Base-by-base conservation (phyloP, 1,139 yeast genomes). In the Lodderomyces pseudojiufengensis region DNA sequence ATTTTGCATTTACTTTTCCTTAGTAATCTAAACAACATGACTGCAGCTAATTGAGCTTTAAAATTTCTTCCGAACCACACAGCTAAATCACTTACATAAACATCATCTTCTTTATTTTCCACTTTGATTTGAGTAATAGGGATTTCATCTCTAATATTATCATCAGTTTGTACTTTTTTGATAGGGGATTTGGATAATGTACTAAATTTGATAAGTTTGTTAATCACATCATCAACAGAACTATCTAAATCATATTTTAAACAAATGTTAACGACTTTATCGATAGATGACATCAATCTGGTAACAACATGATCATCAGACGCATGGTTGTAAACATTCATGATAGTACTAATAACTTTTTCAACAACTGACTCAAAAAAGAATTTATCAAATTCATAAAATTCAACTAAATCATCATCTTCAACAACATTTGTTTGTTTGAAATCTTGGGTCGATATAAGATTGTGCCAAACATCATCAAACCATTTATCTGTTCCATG, bases 391-490 rank as follows among this genome's bases (percentile, higher is more conserved):
- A 82, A 85, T 27, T 64, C 63, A 42, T 67, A 59, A 16, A 64
- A 44, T 23, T 58, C 52, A 9, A 9, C 3, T n/a, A 44, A 46
- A 16, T 48, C 40, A 32, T 50, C 48, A 2, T 49, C 44, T 4
- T 51, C 49, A 24, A 52, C 51, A 27, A 52, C 51, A 4, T 50
- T 42, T 8, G 52, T 51, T 11, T 30, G 34, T 13, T 31, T 42
- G 22, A 36, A 39, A 30, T 41, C 42, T 45, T 69, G 76, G 50
- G 79, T 57, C 2, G 87, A 76, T 36, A 90, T 76, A 46, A 87
- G 63, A 44, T 85, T 84, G 50, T 84, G 84, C 99, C 99, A 94
- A 12, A 84, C 80, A 52, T 85, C 92, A 54, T 90, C 97, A 61
- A 90, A 92, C 80, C 95, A 84, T 52, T 84, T 88, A 31, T 80